Base-by-base conservation (phyloP, 371 early-diverging fungal species). In the Mycotypha africana region DNA sequence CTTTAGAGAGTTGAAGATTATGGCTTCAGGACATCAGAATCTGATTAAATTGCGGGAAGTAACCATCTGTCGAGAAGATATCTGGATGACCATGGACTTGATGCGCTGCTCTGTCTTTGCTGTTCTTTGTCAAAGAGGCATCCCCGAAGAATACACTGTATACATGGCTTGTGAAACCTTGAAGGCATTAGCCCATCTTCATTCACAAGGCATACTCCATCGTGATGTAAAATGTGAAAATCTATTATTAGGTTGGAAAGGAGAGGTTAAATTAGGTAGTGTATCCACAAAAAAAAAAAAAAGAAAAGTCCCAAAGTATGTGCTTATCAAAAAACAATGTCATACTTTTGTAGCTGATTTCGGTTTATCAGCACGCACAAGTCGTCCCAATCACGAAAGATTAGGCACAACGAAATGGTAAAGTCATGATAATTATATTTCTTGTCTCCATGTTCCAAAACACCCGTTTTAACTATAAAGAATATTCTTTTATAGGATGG, bases 341-440 rank as follows among this genome's bases (percentile, higher is more conserved):
- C 16, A 30, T 30, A 38, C 42, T 37, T 37, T 11, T 17, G 20
- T 34, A 58, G 74, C 74, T 48, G 74, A 74, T 49, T 74, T 74
- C 56, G 74, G 74, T 21, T 51, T 74, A 35, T 62, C 74, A 17
- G 70, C 74, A 35, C 58, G 66, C 17, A 62, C 55, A 22, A 42
- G 42, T 35, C 61, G 65, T 21, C 57, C 55, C 21, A 70, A 74
- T 40, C 56, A 52, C 42, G 67, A 69, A 31, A 60, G 74, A 37
- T 54, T 74, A 14, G 74, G 74, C 21, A 74, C 74, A 11, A 60
- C 59, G 24, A 74, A 74, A 70, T 99, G 72, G 67, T 56, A 52
- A 11, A 26, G 35, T 35, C 17, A 60, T 81, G 71, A n/a, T 21
- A 19, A 16, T 14, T 24, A 22, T 67, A 51, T 34, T 45, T 22